Evolutionary conservation across 495 filamentous ascomycete genomes (phyloP).

Genomic region (Trichoderma erinaceum): DNA sequence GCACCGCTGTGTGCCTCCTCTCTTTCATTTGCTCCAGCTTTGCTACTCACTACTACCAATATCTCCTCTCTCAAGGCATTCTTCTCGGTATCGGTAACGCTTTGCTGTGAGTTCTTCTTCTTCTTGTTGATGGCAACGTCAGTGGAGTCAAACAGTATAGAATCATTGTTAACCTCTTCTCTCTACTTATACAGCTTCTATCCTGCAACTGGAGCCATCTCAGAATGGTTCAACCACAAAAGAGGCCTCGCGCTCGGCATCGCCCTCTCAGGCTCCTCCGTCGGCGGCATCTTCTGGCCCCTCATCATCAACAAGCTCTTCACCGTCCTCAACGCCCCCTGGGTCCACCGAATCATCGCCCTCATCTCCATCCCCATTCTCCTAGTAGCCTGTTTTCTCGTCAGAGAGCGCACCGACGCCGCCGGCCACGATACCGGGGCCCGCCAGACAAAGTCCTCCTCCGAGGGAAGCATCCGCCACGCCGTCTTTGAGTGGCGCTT

Average conservation of each 20-base stretch:
- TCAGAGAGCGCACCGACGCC: slow-evolving; percentile 42
- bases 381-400: slow-evolving; percentile 50
- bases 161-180: background rate
- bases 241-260: slow-evolving; percentile 62
- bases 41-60: slow-evolving; percentile 50
- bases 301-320: slow-evolving; percentile 60
- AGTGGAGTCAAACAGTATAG: background rate
- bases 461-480: slow-evolving; percentile 10
- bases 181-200: slow-evolving; percentile 38
- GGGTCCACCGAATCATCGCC: slow-evolving; percentile 59
- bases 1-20: slow-evolving; percentile 36
- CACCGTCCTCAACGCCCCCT: slow-evolving; percentile 50
- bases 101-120: slow-evolving; percentile 38
- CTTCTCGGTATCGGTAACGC: slow-evolving; percentile 44
- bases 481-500: slow-evolving; percentile 2
- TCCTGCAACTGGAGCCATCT: slow-evolving; percentile 48
- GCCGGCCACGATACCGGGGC: slow-evolving; percentile 23
- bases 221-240: slow-evolving; percentile 57
- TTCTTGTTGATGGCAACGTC: slow-evolving; percentile 42
- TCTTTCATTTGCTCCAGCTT: slow-evolving; percentile 53
- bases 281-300: slow-evolving; percentile 57
- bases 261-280: slow-evolving; percentile 52
- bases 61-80: slow-evolving; percentile 48
- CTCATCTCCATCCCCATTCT: slow-evolving; percentile 58
- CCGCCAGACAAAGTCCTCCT: background rate